Percentiles rank a stretch among this genome's conserved stretches.
Evolutionary conservation across 306 rosid genomes (phyloP).

Genomic region (Astragalus membranaceus): DNA sequence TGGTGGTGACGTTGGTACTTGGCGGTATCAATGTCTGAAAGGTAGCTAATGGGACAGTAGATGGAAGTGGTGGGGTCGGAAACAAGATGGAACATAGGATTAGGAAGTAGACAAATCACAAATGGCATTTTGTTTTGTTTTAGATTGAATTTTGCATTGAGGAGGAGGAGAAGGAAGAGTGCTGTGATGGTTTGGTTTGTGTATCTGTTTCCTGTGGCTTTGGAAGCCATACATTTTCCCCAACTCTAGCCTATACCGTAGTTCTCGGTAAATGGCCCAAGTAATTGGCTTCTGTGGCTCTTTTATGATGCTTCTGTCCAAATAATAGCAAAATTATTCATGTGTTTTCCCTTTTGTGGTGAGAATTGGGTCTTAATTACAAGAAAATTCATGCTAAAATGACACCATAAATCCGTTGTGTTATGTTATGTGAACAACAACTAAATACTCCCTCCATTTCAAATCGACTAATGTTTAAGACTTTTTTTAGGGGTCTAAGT

Average conservation of each 20-base stretch:
- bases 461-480: too few relatives aligned
- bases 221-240: constrained; percentile 49
- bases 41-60: constrained; percentile 35
- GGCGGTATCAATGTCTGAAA: constrained; percentile 24
- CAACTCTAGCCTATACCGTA: constrained; percentile 40
- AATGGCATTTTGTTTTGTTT: constrained; percentile 32
- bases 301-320: neutral
- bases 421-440: too few relatives aligned
- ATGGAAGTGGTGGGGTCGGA: constrained; percentile 41
- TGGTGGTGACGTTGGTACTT: neutral
- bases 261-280: constrained; percentile 22
- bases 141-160: constrained; percentile 29
- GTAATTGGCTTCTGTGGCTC: neutral
- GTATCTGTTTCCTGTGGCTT: constrained; percentile 22
- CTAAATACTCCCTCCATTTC: too few relatives aligned
- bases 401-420: neutral
- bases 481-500: too few relatives aligned
- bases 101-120: neutral
- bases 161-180: constrained; percentile 10
- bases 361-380: neutral
- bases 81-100: neutral
- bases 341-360: neutral
- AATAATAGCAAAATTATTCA: neutral
- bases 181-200: constrained; percentile 32
- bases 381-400: neutral